Conservation (phyloP, 1,139 yeast genomes). For the Magnusiomyces starmeri region DNA sequence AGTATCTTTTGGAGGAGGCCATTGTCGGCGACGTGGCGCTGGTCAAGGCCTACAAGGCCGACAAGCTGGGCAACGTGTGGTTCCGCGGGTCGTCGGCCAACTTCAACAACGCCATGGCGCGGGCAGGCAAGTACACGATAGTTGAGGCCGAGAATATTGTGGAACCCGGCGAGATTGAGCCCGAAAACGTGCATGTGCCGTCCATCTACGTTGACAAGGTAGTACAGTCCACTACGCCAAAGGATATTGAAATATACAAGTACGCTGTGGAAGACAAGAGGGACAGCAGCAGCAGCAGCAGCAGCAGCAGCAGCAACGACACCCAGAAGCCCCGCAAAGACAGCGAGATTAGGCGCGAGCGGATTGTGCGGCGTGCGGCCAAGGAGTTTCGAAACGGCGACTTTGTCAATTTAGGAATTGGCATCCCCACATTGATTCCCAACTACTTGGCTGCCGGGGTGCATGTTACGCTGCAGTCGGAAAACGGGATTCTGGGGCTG, state of each 20-base stretch:
- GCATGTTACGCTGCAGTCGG: conserved; percentile 41
- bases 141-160: conserved; percentile 49
- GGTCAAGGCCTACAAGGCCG: conserved; percentile 44
- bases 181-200: conserved; percentile 45
- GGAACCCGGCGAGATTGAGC: conserved; percentile 40
- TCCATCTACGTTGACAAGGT: conserved; percentile 40
- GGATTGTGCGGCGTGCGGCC: conserved; percentile 42
- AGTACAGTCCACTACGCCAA: conserved; percentile 39
- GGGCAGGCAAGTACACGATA: conserved; percentile 41
- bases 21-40: conserved; percentile 43
- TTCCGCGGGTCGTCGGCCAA: conserved; percentile 44
- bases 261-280: conserved; percentile 15
- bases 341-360: conserved; percentile 27
- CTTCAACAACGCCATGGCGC: conserved; percentile 43
- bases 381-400: conserved; percentile 41
- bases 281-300: conserved; percentile 6
- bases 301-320: conserved; percentile 8
- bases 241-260: conserved; percentile 39
- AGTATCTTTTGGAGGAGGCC: conserved; percentile 40
- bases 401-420: conserved; percentile 44
- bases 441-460: conserved; percentile 37
- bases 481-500: conserved; percentile 45
- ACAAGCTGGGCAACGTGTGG: conserved; percentile 43
- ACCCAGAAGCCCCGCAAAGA: conserved; percentile 15
- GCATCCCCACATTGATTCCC: conserved; percentile 46